Evolutionary conservation across 1,139 yeast species (phyloP).

Genomic region (Taphrina confusa): DNA sequence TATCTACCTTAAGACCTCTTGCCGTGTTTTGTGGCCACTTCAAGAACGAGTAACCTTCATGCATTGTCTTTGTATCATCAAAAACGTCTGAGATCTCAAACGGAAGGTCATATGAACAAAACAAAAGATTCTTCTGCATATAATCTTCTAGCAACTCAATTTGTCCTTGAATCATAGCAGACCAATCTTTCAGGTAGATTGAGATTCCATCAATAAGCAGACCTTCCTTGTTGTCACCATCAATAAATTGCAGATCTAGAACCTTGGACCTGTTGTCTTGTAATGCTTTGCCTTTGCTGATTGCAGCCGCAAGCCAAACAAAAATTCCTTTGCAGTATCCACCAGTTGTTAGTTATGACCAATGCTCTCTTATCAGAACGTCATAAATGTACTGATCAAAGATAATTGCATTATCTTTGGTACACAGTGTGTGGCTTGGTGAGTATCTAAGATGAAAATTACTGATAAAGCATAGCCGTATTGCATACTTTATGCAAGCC

Average conservation of each 20-base stretch:
- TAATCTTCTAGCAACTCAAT: neutral
- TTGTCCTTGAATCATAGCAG: neutral
- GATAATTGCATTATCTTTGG: neutral
- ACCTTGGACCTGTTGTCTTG: neutral
- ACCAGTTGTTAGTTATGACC: neutral
- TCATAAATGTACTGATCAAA: neutral
- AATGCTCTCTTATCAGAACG: neutral
- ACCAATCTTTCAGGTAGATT: neutral
- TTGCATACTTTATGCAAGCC: neutral
- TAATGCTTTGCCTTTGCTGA: neutral
- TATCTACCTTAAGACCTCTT: neutral
- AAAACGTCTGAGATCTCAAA: neutral
- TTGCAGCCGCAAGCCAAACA: neutral
- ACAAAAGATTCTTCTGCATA: neutral
- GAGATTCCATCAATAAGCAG: neutral
- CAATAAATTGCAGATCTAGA: neutral
- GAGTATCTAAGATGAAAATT: neutral
- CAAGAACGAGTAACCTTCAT: neutral
- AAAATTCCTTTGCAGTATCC: neutral
- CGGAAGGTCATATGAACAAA: neutral
- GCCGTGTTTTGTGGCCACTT: neutral
- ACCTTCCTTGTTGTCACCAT: neutral
- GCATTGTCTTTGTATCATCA: neutral
- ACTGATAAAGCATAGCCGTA: neutral
- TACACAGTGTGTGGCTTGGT: neutral